phyloP scores from a whole-genome alignment of 2,329 filamentous ascomycete genomes.

The Ophiognomonia clavigignenti-juglandacearum region DNA sequence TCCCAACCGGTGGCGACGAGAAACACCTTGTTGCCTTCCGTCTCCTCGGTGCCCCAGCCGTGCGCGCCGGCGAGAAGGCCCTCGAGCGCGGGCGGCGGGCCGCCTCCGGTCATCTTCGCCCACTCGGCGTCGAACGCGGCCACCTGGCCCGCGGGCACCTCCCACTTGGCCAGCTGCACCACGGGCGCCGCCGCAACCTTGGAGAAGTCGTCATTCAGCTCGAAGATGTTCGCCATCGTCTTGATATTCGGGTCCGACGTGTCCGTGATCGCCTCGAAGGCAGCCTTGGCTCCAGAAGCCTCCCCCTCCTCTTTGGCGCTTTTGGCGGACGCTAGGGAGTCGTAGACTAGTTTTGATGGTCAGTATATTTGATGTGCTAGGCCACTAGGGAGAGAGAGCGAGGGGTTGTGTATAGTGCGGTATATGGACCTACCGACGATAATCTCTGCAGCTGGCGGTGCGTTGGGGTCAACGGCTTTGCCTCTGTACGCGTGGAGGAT shows the following conservation, averaged over 20 bases:
- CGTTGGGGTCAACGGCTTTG: slow-evolving; percentile 10
- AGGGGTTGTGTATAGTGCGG: too few species aligned
- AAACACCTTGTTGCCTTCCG: slow-evolving; percentile 15
- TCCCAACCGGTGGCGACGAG: slow-evolving; percentile 12
- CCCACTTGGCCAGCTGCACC: slow-evolving; percentile 8
- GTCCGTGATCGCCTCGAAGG: slow-evolving; percentile 11
- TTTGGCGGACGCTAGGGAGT: slow-evolving; percentile 9
- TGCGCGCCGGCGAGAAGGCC: slow-evolving; percentile 15
- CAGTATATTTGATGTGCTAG: background rate
- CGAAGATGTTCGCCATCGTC: slow-evolving; percentile 12
- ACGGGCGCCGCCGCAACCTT: slow-evolving; percentile 14
- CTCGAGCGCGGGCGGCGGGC: slow-evolving; percentile 10
- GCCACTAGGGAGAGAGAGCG: too few species aligned
- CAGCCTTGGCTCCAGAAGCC: slow-evolving; percentile 4
- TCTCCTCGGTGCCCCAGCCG: slow-evolving; percentile 14
- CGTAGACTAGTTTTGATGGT: slow-evolving; percentile 9
- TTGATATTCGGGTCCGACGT: slow-evolving; percentile 8
- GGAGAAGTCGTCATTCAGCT: slow-evolving; percentile 11
- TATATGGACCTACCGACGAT: slow-evolving; percentile 13
- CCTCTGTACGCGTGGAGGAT: slow-evolving; percentile 12
- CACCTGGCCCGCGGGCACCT: slow-evolving; percentile 4
- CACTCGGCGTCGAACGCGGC: slow-evolving; percentile 16
- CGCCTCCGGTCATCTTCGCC: background rate
- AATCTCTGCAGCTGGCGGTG: slow-evolving; percentile 13
- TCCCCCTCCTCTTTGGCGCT: background rate